Evolutionary conservation across 805 yeast species (phyloP).

Genomic region (Zygosaccharomyces rouxii): DNA sequence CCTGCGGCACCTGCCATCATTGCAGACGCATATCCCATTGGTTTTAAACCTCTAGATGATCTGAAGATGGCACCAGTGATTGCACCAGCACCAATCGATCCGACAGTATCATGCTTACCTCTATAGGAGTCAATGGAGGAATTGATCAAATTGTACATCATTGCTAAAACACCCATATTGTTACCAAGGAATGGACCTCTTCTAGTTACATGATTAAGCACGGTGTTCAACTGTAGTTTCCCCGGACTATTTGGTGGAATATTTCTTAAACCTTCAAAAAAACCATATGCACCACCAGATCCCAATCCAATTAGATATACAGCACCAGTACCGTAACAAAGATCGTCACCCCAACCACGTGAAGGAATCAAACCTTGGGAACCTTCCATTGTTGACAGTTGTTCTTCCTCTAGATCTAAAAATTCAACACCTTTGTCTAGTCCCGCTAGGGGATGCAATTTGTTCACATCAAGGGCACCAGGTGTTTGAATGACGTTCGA

Average conservation of each 20-base stretch:
- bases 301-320: constrained; percentile 85
- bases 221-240: constrained; percentile 79
- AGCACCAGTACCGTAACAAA: constrained; percentile 97
- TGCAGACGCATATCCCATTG: constrained; percentile 82
- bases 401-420: constrained; percentile 83
- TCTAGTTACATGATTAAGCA: constrained; percentile 86
- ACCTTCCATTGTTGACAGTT: constrained; percentile 72
- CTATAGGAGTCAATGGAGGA: constrained; percentile 72
- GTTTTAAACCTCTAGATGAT: constrained; percentile 77
- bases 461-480: constrained; percentile 60
- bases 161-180: constrained; percentile 89
- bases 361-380: constrained; percentile 88
- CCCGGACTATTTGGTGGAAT: constrained; percentile 74
- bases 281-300: constrained; percentile 83
- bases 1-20: constrained; percentile 88
- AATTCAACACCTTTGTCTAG: constrained; percentile 85
- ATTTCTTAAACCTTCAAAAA: constrained; percentile 77
- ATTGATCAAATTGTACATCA: constrained; percentile 81
- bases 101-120: constrained; percentile 82
- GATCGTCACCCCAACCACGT: constrained; percentile 96
- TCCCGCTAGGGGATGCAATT: constrained; percentile 89
- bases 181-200: constrained; percentile 96
- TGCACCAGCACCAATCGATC: constrained; percentile 86
- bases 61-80: constrained; percentile 88
- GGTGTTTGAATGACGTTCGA: constrained; percentile 57